Evolutionary conservation across 2,329 filamentous ascomycete species (phyloP), one percentile per base, ranked within the genome.

Genomic region (Beauveria scarabaeidicola): DNA sequence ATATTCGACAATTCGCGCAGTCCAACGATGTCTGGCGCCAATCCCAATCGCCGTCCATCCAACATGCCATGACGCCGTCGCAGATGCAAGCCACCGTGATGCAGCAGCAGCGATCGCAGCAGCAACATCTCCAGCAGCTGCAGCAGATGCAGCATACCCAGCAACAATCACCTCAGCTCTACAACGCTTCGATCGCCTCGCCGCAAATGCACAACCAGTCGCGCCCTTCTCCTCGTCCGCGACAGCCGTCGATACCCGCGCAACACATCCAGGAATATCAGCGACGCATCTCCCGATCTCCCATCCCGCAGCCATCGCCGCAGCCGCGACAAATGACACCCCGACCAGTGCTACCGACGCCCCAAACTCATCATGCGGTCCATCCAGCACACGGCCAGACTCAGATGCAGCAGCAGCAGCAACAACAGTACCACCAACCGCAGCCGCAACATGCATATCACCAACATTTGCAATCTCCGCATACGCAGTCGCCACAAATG

Each of bases 111-210:
- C 52, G 41, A 44, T 55, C 52, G 27, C 72, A 68, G 32, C 64
- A 65, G 41, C 61, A 64, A 52, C 72, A 57, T 64, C 62, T 63
- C 3, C 69, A 69, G 13, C 69, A 70, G 62, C 61, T 63, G 60
- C 67, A 68, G 19, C 65, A 69, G 69, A 54, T 55, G 51, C 68
- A 67, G 3, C 69, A 70, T 27, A 66, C 68, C 5, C 67, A 72
- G 58, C 66, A 68, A 15, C 67, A 59, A 47, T 66, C 61, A 61
- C 63, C 61, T 9, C 57, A 47, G 17, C 47, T 59, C 21, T 59
- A 59, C 48, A 52, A 59, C 50, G 52, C 23, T 29, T 59, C 57
- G 10, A 40, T 59, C 29, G 48, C 36, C 15, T 52, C 47, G 3
- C 57, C 47, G 15, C 57, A 59, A 59, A 38, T 52, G 59, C 68